Percentiles rank a stretch among this genome's conserved stretches.
Evolutionary conservation across 345 rosid genomes (phyloP).

Genomic region (Eucalyptus tenuipes): DNA sequence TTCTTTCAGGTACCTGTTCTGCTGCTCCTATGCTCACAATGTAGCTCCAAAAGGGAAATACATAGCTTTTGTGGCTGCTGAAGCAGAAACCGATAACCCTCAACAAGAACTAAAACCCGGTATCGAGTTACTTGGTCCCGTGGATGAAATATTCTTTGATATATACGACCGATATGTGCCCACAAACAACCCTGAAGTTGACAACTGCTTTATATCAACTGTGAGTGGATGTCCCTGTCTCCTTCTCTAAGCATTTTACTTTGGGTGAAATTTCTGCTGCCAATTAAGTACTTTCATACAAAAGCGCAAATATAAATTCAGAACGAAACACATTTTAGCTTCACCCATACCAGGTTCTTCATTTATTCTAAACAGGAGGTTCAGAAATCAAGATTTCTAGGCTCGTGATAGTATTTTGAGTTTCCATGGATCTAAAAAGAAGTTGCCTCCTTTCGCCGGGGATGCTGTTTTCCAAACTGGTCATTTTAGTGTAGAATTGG

Average conservation of each 20-base stretch:
- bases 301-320: neutral
- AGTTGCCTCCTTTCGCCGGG: neutral
- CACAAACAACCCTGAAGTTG: slow-evolving; percentile 27
- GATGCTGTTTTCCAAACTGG: neutral
- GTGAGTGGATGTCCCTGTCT: slow-evolving; percentile 20
- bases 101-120: slow-evolving; percentile 80
- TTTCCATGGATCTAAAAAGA: neutral
- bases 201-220: slow-evolving; percentile 75
- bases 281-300: neutral
- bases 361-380: neutral
- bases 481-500: neutral
- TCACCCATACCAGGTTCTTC: neutral
- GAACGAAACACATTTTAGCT: neutral
- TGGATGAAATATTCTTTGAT: slow-evolving; percentile 79
- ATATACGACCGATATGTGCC: slow-evolving; percentile 75
- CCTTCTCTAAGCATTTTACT: neutral
- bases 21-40: slow-evolving; percentile 92
- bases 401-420: neutral
- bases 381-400: neutral
- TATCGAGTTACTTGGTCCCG: slow-evolving; percentile 56
- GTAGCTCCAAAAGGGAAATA: slow-evolving; percentile 85
- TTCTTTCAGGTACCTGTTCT: slow-evolving; percentile 73
- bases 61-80: slow-evolving; percentile 89
- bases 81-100: slow-evolving; percentile 83
- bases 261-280: neutral